phyloP scores from a whole-genome alignment of 352 stramenopile genomes.

The Globisporangium sylvaticum region DNA sequence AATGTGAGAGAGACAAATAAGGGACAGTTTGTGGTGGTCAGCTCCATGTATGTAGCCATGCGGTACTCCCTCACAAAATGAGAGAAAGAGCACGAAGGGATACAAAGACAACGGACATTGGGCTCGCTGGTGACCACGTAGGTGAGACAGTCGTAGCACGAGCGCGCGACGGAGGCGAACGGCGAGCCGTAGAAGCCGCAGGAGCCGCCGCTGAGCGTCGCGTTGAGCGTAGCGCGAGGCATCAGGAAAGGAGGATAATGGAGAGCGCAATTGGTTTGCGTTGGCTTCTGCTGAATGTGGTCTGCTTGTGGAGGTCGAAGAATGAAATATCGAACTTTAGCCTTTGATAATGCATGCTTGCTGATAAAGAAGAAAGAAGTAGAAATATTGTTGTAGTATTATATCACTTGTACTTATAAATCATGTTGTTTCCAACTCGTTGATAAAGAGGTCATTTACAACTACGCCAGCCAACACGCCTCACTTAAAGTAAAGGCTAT shows the following conservation, averaged over 20 bases:
- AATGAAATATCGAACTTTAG: too few species aligned
- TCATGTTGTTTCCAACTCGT: too few species aligned
- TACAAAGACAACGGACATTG: background rate
- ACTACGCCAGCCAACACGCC: too few species aligned
- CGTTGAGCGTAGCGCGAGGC: background rate
- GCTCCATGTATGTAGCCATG: background rate
- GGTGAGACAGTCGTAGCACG: conserved; percentile 3
- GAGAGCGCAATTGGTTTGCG: background rate
- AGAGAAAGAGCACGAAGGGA: background rate
- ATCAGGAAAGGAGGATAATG: background rate
- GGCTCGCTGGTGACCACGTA: conserved; percentile 1
- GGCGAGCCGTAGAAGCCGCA: background rate
- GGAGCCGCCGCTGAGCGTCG: background rate
- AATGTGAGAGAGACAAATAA: background rate
- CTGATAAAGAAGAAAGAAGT: too few species aligned
- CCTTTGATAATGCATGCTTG: too few species aligned
- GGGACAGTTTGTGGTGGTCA: background rate
- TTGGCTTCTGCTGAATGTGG: too few species aligned
- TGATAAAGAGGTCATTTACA: too few species aligned
- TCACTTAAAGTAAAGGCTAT: too few species aligned
- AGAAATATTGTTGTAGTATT: too few species aligned
- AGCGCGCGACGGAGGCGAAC: background rate
- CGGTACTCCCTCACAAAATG: background rate
- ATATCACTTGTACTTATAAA: too few species aligned
- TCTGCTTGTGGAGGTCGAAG: too few species aligned